A percentile compares a stretch with the other conserved stretches of the same genome.
phyloP scores from a whole-genome alignment of 352 stramenopile species.

The Globisporangium paddicum region DNA sequence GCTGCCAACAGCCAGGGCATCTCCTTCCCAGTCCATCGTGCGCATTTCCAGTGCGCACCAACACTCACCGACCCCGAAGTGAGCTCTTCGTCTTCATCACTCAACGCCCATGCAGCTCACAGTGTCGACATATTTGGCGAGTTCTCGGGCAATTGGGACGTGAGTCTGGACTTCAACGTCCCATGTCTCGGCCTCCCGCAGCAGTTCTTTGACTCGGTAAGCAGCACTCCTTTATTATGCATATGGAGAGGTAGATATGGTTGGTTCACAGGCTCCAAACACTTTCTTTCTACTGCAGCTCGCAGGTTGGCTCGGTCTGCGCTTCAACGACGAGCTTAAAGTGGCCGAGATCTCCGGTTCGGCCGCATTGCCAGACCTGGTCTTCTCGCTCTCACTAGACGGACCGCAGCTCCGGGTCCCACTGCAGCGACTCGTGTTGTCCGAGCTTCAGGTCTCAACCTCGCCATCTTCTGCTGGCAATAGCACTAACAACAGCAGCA shows the following conservation, averaged over 20 bases:
- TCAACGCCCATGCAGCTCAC: not conserved
- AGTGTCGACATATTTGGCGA: constrained; percentile 42
- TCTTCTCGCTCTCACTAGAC: constrained; percentile 41
- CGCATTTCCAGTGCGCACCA: constrained; percentile 23
- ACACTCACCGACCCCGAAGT: constrained; percentile 1
- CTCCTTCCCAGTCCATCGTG: constrained; percentile 54
- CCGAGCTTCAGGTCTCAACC: constrained; percentile 18
- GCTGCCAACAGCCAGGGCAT: constrained; percentile 35
- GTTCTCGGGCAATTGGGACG: constrained; percentile 56
- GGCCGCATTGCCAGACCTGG: constrained; percentile 27
- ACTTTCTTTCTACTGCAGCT: constrained; percentile 23
- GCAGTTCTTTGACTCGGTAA: constrained; percentile 62
- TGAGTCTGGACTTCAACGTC: constrained; percentile 47
- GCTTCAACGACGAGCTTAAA: constrained; percentile 33
- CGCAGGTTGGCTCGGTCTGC: constrained; percentile 43
- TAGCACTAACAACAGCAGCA: constrained; percentile 4
- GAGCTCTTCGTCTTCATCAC: not conserved
- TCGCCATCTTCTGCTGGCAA: not conserved
- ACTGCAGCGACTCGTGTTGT: constrained; percentile 39
- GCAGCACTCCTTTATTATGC: not conserved
- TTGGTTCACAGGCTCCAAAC: too few species aligned
- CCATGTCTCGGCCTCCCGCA: constrained; percentile 52
- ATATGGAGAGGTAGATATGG: too few species aligned
- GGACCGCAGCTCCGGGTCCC: constrained; percentile 27
- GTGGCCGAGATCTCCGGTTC: constrained; percentile 34